Evolutionary conservation across 1,284 basidiomycete genomes (phyloP).

Genomic region (Butyriboletus appendiculatus): DNA sequence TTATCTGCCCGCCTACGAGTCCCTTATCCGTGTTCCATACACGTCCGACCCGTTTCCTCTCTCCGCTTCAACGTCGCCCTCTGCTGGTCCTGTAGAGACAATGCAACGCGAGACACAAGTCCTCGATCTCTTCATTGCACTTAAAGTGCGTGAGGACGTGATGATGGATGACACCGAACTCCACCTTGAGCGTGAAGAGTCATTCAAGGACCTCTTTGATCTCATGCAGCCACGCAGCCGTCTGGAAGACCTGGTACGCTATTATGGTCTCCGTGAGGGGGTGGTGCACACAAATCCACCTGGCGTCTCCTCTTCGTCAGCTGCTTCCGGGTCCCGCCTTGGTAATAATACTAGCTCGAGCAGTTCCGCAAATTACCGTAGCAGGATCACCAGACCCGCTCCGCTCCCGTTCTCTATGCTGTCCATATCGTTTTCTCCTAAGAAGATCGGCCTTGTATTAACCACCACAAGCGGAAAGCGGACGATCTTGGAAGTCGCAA

Average conservation of each 20-base stretch:
- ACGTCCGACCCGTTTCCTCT: slow-evolving; percentile 75
- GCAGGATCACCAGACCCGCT: slow-evolving; percentile 3
- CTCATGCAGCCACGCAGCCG: slow-evolving; percentile 69
- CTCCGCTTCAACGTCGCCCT: slow-evolving; percentile 29
- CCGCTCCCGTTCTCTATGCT: slow-evolving; percentile 56
- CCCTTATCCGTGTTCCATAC: slow-evolving; percentile 63
- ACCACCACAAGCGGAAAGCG: slow-evolving; percentile 42
- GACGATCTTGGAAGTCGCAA: slow-evolving; percentile 57
- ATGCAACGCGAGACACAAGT: slow-evolving; percentile 68
- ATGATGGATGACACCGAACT: slow-evolving; percentile 69
- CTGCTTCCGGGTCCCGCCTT: slow-evolving; percentile 1
- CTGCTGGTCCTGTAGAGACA: slow-evolving; percentile 23
- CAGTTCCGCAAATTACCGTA: slow-evolving; percentile 1
- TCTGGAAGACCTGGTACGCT: slow-evolving; percentile 68
- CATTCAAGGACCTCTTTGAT: slow-evolving; percentile 74
- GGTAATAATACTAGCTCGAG: neutral
- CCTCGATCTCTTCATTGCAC: slow-evolving; percentile 74
- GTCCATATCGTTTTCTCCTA: slow-evolving; percentile 57
- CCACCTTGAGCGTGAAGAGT: slow-evolving; percentile 70
- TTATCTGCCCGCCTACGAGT: slow-evolving; percentile 65
- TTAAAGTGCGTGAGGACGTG: slow-evolving; percentile 76
- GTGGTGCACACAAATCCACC: slow-evolving; percentile 39
- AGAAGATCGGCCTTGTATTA: slow-evolving; percentile 57
- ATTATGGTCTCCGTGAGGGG: slow-evolving; percentile 57
- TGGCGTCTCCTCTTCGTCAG: slow-evolving; percentile 12